A percentile compares a stretch with the other conserved stretches of the same genome.
phyloP scores from a whole-genome alignment of 768 basidiomycete species.

The Roridomyces roridus region DNA sequence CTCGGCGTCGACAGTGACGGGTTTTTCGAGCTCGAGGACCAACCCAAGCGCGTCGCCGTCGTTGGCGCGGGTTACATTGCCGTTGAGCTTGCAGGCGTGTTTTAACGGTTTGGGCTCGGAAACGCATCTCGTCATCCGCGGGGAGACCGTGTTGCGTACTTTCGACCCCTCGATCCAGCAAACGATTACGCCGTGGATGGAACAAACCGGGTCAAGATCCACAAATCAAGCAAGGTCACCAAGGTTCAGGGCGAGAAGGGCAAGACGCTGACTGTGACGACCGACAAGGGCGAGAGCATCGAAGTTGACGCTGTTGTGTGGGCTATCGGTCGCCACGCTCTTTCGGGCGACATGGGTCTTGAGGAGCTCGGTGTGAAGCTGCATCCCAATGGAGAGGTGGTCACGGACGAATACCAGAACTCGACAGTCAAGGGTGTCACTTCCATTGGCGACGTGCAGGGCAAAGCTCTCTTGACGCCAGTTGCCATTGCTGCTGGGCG shows the following conservation, averaged over 20 bases:
- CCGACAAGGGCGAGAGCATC: conserved; percentile 75
- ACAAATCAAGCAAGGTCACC: conserved; percentile 76
- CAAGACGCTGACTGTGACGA: conserved; percentile 74
- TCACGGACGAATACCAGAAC: conserved; percentile 93
- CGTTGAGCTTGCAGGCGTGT: conserved; percentile 94
- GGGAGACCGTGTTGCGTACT: conserved; percentile 88
- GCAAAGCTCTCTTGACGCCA: conserved; percentile 92
- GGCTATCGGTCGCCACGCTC: conserved; percentile 91
- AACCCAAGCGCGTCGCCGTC: conserved; percentile 92
- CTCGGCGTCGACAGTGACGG: conserved; percentile 94
- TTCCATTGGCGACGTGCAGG: conserved; percentile 91
- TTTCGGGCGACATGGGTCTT: conserved; percentile 80
- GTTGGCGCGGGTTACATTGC: conserved; percentile 99
- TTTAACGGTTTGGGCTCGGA: conserved; percentile 91
- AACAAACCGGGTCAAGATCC: conserved; percentile 90
- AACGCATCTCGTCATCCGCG: conserved; percentile 90
- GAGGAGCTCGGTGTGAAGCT: conserved; percentile 78
- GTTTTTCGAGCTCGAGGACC: conserved; percentile 90
- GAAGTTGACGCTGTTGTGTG: conserved; percentile 90
- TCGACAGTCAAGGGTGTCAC: conserved; percentile 72
- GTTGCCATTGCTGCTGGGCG: conserved; percentile 98
- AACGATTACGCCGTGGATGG: conserved; percentile 87
- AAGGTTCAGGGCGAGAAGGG: conserved; percentile 81
- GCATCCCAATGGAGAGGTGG: conserved; percentile 80
- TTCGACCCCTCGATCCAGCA: conserved; percentile 92